Conservation (phyloP, 768 basidiomycete species). For the Amanita pseudoporphyria region DNA sequence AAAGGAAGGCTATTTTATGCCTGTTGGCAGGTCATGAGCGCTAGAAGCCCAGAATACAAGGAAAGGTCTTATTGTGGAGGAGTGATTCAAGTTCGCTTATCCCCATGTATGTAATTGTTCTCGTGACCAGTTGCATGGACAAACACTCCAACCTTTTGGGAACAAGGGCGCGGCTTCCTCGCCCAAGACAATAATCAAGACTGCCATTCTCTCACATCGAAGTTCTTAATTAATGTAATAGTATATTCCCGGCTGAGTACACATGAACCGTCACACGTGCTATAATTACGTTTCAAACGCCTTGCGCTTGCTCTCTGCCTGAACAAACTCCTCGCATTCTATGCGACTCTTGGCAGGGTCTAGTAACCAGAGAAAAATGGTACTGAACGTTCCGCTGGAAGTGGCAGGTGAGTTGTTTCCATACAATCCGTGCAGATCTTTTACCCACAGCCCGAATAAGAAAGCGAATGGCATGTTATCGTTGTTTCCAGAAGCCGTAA, state of each 20-base stretch:
- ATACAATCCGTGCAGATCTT: not conserved
- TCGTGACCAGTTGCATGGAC: not conserved
- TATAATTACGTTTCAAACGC: constrained; percentile 12
- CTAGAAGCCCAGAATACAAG: constrained; percentile 19
- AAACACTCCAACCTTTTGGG: not conserved
- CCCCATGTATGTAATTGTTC: not conserved
- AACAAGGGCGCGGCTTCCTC: not conserved
- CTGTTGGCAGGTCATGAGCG: not conserved
- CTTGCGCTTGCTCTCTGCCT: constrained; percentile 33
- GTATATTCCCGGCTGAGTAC: not conserved
- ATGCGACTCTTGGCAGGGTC: constrained; percentile 54
- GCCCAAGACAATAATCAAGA: not conserved
- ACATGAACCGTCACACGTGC: too few relatives aligned
- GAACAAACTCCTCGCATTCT: constrained; percentile 55
- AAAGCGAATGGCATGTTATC: constrained; percentile 73
- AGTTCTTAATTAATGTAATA: not conserved
- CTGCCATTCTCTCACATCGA: not conserved
- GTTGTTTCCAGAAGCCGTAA: constrained; percentile 56
- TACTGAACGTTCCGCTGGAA: constrained; percentile 41
- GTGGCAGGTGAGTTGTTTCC: not conserved
- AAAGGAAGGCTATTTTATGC: not conserved
- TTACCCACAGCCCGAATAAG: constrained; percentile 55
- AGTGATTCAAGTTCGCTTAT: not conserved
- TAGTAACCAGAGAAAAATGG: constrained; percentile 50
- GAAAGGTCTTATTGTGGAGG: constrained; percentile 20